A percentile compares a stretch with the other conserved stretches of the same genome.
These are phyloP conservation scores for Astrothelium macrocarpum DNA, from an alignment of 495 filamentous ascomycete genomes.

Conservation along the genomic window DNA sequence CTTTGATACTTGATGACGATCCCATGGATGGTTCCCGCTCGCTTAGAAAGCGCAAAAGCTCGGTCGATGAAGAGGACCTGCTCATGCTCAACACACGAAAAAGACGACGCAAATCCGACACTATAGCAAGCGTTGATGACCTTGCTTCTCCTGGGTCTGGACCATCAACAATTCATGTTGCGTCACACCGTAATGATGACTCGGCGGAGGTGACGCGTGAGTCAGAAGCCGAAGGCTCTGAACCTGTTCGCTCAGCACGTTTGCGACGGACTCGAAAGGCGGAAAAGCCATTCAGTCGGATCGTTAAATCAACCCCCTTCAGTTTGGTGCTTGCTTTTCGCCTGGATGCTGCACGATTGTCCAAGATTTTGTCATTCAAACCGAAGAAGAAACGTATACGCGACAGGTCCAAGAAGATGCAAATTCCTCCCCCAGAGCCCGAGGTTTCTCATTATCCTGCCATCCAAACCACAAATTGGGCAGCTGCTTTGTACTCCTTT, in stretches of 20 bases:
- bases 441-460: slow-evolving; percentile 37
- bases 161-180: background rate
- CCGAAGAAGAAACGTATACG: slow-evolving; percentile 40
- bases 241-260: slow-evolving; percentile 1
- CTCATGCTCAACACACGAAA: slow-evolving; percentile 29
- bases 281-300: slow-evolving; percentile 23
- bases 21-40: slow-evolving; percentile 77
- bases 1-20: slow-evolving; percentile 69
- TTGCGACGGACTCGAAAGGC: slow-evolving; percentile 16
- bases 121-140: slow-evolving; percentile 5
- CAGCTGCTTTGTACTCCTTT: slow-evolving; percentile 69
- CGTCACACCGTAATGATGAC: background rate
- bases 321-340: slow-evolving; percentile 51
- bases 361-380: slow-evolving; percentile 45
- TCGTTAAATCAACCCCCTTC: slow-evolving; percentile 29
- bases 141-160: slow-evolving; percentile 1
- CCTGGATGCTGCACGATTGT: slow-evolving; percentile 48
- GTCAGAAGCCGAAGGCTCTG: background rate
- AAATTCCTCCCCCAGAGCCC: slow-evolving; percentile 18
- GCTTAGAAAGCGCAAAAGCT: slow-evolving; percentile 75
- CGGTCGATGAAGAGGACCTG: slow-evolving; percentile 41
- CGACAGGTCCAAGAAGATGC: slow-evolving; percentile 30
- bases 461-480: slow-evolving; percentile 45
- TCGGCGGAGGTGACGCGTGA: background rate
- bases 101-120: slow-evolving; percentile 23